These are phyloP conservation scores for Entelexis sorbosivorans DNA, from an alignment of 1,139 yeast genomes.

Conservation along the genomic window DNA sequence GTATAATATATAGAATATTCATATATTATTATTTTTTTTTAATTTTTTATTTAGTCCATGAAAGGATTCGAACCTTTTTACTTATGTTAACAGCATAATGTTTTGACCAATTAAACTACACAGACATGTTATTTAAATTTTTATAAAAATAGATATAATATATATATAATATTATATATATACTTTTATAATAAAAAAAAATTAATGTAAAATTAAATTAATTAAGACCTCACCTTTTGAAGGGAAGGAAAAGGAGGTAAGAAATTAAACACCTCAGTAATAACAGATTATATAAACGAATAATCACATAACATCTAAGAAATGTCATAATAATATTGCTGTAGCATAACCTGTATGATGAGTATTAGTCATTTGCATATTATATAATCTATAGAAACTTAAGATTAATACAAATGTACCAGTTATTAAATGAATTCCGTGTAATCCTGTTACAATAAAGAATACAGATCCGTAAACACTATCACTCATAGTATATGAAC, in stretches of 20 bases:
- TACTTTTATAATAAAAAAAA: neutral
- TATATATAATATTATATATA: neutral
- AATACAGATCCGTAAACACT: neutral
- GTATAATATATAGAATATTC: neutral
- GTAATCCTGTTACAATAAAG: neutral
- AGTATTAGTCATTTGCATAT: neutral
- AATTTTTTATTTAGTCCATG: neutral
- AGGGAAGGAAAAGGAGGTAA: neutral
- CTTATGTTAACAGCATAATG: slow-evolving; percentile 2
- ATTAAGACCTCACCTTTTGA: neutral
- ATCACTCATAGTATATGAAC: slow-evolving; percentile 1
- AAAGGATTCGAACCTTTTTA: slow-evolving; percentile 2
- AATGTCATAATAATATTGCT: neutral
- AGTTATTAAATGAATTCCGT: neutral
- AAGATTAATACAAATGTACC: neutral
- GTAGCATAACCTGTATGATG: neutral
- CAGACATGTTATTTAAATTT: neutral
- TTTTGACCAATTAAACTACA: neutral
- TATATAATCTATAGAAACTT: slow-evolving; percentile 1
- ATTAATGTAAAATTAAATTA: neutral
- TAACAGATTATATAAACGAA: neutral
- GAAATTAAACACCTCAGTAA: neutral
- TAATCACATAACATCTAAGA: slow-evolving; percentile 1
- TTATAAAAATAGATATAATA: neutral
- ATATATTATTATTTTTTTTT: neutral